A percentile compares a stretch with the other conserved stretches of the same genome.
Evolutionary conservation across 192 early-diverging fungal species (phyloP).

Genomic region (Linnemannia exigua): DNA sequence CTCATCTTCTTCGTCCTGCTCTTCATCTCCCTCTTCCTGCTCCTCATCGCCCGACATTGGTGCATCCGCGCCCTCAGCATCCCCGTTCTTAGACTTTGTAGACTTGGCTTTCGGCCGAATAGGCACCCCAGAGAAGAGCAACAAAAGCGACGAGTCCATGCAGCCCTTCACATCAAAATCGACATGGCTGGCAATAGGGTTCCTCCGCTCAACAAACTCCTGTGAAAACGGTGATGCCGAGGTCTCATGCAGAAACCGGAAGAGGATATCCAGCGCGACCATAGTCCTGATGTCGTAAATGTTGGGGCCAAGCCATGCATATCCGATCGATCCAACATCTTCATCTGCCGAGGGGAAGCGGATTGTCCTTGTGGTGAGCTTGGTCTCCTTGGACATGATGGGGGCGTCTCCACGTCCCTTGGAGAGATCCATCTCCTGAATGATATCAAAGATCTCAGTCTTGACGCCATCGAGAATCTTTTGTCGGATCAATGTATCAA

Average conservation of each 20-base stretch:
- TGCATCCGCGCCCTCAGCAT: conserved; percentile 45
- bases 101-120: conserved; percentile 65
- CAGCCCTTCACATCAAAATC: conserved; percentile 68
- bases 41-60: conserved; percentile 36
- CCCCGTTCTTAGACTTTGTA: conserved; percentile 33
- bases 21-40: conserved; percentile 27
- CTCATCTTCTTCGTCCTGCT: conserved; percentile 29
- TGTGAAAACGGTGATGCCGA: conserved; percentile 80
- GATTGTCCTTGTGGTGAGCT: conserved; percentile 64
- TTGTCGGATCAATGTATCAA: conserved; percentile 62
- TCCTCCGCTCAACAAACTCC: conserved; percentile 80
- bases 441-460: conserved; percentile 20
- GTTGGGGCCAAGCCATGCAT: conserved; percentile 83
- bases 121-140: conserved; percentile 69
- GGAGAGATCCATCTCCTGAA: conserved; percentile 52
- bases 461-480: conserved; percentile 19
- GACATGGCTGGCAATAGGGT: conserved; percentile 74
- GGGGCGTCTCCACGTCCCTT: conserved; percentile 59
- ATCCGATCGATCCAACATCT: conserved; percentile 73
- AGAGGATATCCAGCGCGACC: conserved; percentile 77
- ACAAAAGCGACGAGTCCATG: conserved; percentile 67
- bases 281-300: conserved; percentile 71
- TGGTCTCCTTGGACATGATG: conserved; percentile 53
- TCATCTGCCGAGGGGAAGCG: conserved; percentile 75
- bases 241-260: conserved; percentile 78